Evolutionary conservation across 345 rosid genomes (phyloP).

Genomic region (Syzygium oleosum): DNA sequence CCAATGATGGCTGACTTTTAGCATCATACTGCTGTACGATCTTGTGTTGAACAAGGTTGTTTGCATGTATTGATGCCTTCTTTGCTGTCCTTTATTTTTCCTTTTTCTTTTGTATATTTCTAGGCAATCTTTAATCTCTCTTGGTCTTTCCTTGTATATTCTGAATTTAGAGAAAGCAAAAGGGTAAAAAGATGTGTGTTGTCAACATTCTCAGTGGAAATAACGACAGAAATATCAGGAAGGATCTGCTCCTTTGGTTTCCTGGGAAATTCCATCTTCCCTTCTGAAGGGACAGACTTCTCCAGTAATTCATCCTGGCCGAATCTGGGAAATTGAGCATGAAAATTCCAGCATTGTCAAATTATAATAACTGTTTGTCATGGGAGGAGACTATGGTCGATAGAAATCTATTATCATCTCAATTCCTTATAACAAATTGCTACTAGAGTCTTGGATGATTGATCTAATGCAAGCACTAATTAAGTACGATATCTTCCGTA

Average conservation of each 20-base stretch:
- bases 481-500: fast-evolving
- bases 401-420: neutral
- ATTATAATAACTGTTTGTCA: neutral
- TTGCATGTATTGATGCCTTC: neutral
- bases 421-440: neutral
- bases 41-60: neutral
- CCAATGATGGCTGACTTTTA: conserved; percentile 1
- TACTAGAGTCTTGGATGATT: neutral
- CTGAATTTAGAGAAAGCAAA: neutral
- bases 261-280: neutral
- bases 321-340: neutral
- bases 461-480: neutral
- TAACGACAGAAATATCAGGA: neutral
- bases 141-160: neutral
- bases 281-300: neutral
- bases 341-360: neutral
- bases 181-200: neutral
- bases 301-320: neutral
- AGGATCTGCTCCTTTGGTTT: neutral
- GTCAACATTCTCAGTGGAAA: neutral
- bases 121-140: neutral
- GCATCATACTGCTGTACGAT: neutral
- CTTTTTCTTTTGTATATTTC: neutral
- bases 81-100: neutral
- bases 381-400: neutral